phyloP scores from a whole-genome alignment of 2,329 filamentous ascomycete species.

The Cryphonectria carpinicola region DNA sequence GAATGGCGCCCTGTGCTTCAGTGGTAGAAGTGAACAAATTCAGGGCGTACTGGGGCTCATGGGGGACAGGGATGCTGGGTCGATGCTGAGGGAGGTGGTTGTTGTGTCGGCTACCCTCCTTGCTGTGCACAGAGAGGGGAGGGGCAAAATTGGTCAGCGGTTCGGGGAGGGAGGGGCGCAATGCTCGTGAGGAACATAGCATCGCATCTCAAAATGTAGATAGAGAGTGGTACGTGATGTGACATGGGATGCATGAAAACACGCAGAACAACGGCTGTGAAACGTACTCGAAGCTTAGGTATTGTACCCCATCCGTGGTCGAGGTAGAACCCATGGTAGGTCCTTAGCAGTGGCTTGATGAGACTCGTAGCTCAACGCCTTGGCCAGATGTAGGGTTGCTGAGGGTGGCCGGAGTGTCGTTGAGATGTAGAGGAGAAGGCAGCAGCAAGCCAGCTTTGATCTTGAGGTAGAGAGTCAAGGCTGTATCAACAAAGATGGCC shows the following conservation, averaged over 20 bases:
- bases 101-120: background rate
- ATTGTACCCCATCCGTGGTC: background rate
- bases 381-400: background rate
- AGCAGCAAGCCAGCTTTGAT: too few relatives aligned
- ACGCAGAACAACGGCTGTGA: background rate
- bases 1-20: background rate
- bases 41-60: slow-evolving; percentile 18
- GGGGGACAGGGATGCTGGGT: slow-evolving; percentile 12
- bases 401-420: background rate
- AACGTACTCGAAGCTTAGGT: slow-evolving; percentile 3
- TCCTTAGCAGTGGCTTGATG: background rate
- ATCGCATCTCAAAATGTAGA: background rate
- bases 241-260: background rate
- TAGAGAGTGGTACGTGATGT: too few relatives aligned
- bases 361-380: background rate
- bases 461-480: background rate
- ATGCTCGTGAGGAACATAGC: background rate
- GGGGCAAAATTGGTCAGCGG: background rate
- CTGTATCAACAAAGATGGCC: background rate
- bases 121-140: background rate
- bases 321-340: background rate
- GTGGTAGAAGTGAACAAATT: background rate
- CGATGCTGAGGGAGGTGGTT: background rate
- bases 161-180: background rate
- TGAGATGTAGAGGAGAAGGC: background rate